Percentiles rank a stretch among this genome's conserved stretches.
These are phyloP conservation scores for Ziziphus jujuba DNA, from an alignment of 306 rosid genomes.

Conservation along the genomic window DNA sequence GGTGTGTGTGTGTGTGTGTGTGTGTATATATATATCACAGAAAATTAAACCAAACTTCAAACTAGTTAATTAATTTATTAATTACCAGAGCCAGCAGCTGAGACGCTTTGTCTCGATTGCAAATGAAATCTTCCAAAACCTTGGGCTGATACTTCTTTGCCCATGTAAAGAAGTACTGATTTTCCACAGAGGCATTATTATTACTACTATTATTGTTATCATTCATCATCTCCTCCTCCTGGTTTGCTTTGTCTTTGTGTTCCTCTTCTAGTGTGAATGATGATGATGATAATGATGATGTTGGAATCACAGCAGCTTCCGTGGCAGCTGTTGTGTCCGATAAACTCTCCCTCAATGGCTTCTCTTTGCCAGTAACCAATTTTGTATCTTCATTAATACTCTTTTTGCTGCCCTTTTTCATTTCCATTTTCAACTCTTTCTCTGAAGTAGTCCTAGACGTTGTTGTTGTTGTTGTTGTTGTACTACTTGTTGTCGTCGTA, in stretches of 20 bases:
- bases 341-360: conserved; percentile 58
- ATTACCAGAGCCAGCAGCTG: conserved; percentile 50
- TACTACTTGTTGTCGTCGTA: too few species aligned
- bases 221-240: not conserved
- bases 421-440: not conserved
- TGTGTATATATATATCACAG: too few species aligned
- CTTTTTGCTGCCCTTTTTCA: not conserved
- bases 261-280: not conserved
- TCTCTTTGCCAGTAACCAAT: conserved; percentile 30
- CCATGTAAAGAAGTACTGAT: too few species aligned
- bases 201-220: too few species aligned
- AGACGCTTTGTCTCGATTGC: conserved; percentile 52
- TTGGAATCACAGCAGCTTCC: not conserved
- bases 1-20: too few species aligned
- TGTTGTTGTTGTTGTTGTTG: too few species aligned
- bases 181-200: too few species aligned
- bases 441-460: not conserved
- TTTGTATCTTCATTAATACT: not conserved
- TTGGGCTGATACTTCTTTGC: conserved; percentile 64
- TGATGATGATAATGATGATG: not conserved
- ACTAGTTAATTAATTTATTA: not conserved
- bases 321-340: not conserved
- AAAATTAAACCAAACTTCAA: not conserved
- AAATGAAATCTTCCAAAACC: conserved; percentile 61
- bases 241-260: not conserved